A percentile compares a stretch with the other conserved stretches of the same genome.
Evolutionary conservation across 768 basidiomycete species (phyloP).

Genomic region (Lentinus brumalis): DNA sequence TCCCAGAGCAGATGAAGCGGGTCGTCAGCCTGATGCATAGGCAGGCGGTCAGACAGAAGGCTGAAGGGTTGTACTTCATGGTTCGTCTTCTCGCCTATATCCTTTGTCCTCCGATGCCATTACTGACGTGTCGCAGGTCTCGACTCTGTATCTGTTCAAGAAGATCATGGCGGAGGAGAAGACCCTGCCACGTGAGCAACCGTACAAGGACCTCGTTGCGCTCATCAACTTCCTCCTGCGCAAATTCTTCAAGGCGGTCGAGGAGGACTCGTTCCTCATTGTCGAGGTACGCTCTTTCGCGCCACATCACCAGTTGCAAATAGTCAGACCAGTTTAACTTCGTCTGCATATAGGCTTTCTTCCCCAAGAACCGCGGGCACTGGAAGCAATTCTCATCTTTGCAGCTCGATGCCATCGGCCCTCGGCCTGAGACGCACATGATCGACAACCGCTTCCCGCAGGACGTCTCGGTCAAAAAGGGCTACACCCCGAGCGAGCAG

Average conservation of each 20-base stretch:
- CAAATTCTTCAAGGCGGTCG: constrained; percentile 91
- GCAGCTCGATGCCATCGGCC: constrained; percentile 55
- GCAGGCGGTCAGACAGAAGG: constrained; percentile 87
- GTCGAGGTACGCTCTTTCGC: constrained; percentile 68
- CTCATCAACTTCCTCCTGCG: constrained; percentile 87
- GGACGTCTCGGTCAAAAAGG: constrained; percentile 84
- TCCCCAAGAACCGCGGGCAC: constrained; percentile 83
- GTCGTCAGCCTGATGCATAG: constrained; percentile 89
- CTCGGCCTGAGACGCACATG: constrained; percentile 36
- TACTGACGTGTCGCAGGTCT: constrained; percentile 57
- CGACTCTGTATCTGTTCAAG: constrained; percentile 87
- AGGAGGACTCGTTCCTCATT: constrained; percentile 82
- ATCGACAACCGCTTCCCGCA: constrained; percentile 51
- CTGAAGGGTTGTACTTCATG: constrained; percentile 95
- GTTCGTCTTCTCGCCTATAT: constrained; percentile 40
- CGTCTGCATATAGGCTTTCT: constrained; percentile 62
- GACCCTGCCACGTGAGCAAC: constrained; percentile 74
- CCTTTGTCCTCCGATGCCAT: not conserved
- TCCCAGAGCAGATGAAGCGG: constrained; percentile 84
- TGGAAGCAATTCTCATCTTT: constrained; percentile 87
- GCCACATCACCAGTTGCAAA: not conserved
- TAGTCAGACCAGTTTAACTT: not conserved
- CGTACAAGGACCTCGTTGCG: constrained; percentile 80
- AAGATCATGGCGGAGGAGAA: constrained; percentile 80
- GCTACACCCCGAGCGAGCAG: constrained; percentile 87